Evolutionary conservation across 331 rosid genomes (phyloP).

Genomic region (Pyrus hybrid): DNA sequence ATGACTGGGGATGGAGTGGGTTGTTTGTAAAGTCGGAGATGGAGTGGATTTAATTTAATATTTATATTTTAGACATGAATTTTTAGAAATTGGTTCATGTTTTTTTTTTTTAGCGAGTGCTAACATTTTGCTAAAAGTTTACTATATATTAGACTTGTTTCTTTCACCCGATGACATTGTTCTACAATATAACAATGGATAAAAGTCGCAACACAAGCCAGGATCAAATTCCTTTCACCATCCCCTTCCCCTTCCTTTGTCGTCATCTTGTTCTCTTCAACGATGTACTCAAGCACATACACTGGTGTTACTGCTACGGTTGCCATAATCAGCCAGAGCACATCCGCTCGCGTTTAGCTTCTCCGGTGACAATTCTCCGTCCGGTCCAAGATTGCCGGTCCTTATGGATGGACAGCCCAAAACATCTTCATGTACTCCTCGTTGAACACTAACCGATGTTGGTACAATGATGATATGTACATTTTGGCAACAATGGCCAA

Average conservation of each 20-base stretch:
- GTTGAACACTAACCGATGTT: no score
- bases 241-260: slow-evolving; percentile 31
- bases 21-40: no score
- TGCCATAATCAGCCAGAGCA: slow-evolving; percentile 83
- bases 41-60: no score
- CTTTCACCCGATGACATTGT: no score
- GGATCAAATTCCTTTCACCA: slow-evolving; percentile 65
- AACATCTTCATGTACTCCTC: slow-evolving; percentile 45
- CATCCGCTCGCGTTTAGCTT: slow-evolving; percentile 70
- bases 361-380: slow-evolving; percentile 68
- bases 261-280: slow-evolving; percentile 50
- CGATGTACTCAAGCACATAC: slow-evolving; percentile 80
- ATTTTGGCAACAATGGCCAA: no score
- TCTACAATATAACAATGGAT: no score
- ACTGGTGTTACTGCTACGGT: slow-evolving; percentile 84
- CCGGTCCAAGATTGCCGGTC: slow-evolving; percentile 81
- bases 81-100: background rate
- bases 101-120: background rate
- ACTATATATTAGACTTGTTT: background rate
- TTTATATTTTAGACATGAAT: background rate
- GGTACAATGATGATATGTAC: no score
- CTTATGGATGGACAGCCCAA: slow-evolving; percentile 95
- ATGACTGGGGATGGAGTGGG: no score
- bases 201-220: slow-evolving; percentile 25
- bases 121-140: background rate